Evolutionary conservation across 192 early-diverging fungal species (phyloP), one percentile per base, ranked within the genome.

Genomic region (Podila epigama): DNA sequence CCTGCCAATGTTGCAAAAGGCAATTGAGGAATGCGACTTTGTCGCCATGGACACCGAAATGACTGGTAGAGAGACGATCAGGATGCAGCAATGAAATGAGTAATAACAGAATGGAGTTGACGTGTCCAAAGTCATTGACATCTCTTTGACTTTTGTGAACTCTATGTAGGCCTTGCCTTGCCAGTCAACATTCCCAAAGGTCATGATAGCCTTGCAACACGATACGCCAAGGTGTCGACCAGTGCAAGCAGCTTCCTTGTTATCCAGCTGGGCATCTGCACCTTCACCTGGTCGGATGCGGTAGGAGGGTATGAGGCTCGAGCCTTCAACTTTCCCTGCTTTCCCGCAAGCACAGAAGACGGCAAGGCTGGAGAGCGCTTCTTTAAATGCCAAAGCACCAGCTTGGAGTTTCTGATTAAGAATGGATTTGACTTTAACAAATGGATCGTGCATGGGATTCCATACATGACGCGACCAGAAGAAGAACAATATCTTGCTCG

Each of bases 351-450:
- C 70, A 32, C 86, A 63, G 66, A 84, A 40, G 60, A 60, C 35
- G 56, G 51, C 48, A 75, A 88, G 52, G 72, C 79, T 0, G 79
- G 87, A 11, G 87, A 92, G 32, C 69, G 84, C 12, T 78, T 79
- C 40, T 86, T 86, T 39, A 60, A 69, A 31, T 81, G 79, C 27
- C 80, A 80, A 28, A 81, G 84, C 25, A 75, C 78, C 27, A 87
- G 85, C 57, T 42, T 98, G 27, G 85, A 89, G 50, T 98, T 98
- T 69, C 80, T 98, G 33, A 56, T 80, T 7, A 72, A 84, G 6
- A 90, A 91, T 79, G 82, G 86, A 3, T 97, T 98, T 80, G 93
- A 97, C 64, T 96, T 98, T 42, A 95, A 96, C 82, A 94, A 95
- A 58, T 92, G 93, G 84, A 89, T 96, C 36, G 77, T 79, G 16